Evolutionary conservation across 164 flowering plant genomes (phyloP), one percentile per base, ranked within the genome.

Genomic region (Nelumbo lutea): DNA sequence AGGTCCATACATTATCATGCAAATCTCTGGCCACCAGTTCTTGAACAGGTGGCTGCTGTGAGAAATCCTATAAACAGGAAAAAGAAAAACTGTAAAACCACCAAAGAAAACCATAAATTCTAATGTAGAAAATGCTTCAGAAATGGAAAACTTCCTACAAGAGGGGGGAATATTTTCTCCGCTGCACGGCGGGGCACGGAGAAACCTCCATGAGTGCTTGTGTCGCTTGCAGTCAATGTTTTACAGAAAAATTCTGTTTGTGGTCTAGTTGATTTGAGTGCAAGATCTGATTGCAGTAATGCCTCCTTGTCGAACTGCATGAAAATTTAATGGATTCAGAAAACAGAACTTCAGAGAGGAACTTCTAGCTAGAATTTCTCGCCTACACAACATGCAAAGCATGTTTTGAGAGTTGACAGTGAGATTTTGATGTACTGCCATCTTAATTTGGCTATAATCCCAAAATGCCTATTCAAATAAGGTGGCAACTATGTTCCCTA

Each of bases 21-120:
- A 94, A 79, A 70, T 94, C 98, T 76, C 84, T 84, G 40, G 98
- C 97, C 27, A 75, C 71, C 50, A 94, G 83, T 76, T 94, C 98
- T 84, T 94, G 98, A 44, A 96, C 93, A 70, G 98, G 98, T 62
- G 98, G 97, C 83, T 87, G 91, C 95, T 90, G 83, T 3, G 92
- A 72, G 76, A 85, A 91, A 79, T 95, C 98, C 98, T 95, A 70
- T 48, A 73, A 46, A 4, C 48, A 46, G 7, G 48, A 7, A 51
- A 47, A 1, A 5, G 27, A 44, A 42, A 7, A n/a, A 68, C n/a
- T 55, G 55, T 7, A 50, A 55, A 27, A 27, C 27, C 27, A 27
- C 27, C 27, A 13, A 63, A 58, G 59, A 15, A 6, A 40, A 9
- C 1, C n/a, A 38, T 6, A 66, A 48, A 6, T 38, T 27, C 27